A percentile compares a stretch with the other conserved stretches of the same genome.
Conservation (phyloP, 2,329 filamentous ascomycete species). For the Neophaeococcomyces mojaviensis region DNA sequence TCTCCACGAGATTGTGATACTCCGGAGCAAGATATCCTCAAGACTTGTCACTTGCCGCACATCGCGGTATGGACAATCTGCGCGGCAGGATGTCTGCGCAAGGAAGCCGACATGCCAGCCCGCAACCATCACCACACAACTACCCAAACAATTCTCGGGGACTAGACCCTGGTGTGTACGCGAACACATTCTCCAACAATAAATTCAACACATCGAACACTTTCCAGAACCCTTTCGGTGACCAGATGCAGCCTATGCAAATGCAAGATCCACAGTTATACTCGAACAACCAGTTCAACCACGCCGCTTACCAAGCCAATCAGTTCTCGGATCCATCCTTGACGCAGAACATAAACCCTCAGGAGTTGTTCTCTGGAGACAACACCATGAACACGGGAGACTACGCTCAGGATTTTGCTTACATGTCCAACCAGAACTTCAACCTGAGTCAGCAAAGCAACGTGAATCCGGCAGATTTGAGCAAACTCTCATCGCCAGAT, state of each 20-base stretch:
- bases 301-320: slow-evolving; percentile 25
- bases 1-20: neutral
- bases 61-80: slow-evolving; percentile 1
- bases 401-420: slow-evolving; percentile 33
- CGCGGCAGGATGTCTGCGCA: slow-evolving; percentile 5
- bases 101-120: slow-evolving; percentile 24
- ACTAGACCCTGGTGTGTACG: slow-evolving; percentile 29
- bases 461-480: slow-evolving; percentile 41
- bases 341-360: slow-evolving; percentile 31
- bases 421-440: slow-evolving; percentile 13
- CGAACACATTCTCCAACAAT: slow-evolving; percentile 26
- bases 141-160: slow-evolving; percentile 27
- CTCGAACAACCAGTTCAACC: slow-evolving; percentile 21
- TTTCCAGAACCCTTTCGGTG: slow-evolving; percentile 2
- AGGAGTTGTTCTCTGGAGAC: slow-evolving; percentile 16
- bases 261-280: slow-evolving; percentile 10
- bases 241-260: slow-evolving; percentile 3
- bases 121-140: slow-evolving; percentile 30
- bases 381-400: slow-evolving; percentile 27
- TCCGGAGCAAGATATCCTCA: neutral
- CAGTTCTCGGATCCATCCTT: slow-evolving; percentile 28
- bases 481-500: slow-evolving; percentile 39
- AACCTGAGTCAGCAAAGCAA: slow-evolving; percentile 11
- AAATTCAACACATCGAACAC: slow-evolving; percentile 21
- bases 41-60: neutral